phyloP scores from a whole-genome alignment of 768 basidiomycete genomes.

The Amyloporia xantha region DNA sequence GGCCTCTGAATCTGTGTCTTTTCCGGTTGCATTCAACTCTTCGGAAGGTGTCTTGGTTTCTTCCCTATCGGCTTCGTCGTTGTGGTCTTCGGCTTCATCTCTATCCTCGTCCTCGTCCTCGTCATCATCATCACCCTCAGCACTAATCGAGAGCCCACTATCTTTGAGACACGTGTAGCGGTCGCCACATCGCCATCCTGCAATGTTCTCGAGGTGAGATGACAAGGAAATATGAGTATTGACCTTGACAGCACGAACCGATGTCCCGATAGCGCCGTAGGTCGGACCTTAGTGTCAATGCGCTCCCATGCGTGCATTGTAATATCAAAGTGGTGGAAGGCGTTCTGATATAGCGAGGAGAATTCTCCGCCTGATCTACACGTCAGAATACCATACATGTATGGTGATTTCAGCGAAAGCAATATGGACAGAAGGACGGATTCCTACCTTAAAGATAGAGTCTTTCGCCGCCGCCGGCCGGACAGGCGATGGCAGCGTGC shows the following conservation, averaged over 20 bases:
- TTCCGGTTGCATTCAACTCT: too few relatives aligned
- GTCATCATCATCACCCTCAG: conserved; percentile 53
- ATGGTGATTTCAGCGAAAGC: neutral
- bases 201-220: neutral
- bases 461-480: conserved; percentile 80
- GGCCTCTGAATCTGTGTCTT: neutral
- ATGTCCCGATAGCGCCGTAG: conserved; percentile 79
- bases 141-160: conserved; percentile 54
- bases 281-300: conserved; percentile 78
- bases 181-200: conserved; percentile 42
- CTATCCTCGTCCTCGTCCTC: too few relatives aligned
- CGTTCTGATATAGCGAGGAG: conserved; percentile 74
- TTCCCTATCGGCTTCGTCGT: too few relatives aligned
- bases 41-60: too few relatives aligned
- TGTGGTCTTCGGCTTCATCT: too few relatives aligned
- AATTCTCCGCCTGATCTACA: conserved; percentile 89
- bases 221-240: conserved; percentile 13
- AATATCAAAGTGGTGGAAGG: conserved; percentile 82
- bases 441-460: conserved; percentile 69
- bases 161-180: conserved; percentile 66
- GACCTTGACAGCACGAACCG: conserved; percentile 54
- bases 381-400: too few relatives aligned
- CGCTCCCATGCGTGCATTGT: conserved; percentile 77
- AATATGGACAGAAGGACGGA: neutral
- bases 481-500: conserved; percentile 70